A percentile compares a stretch with the other conserved stretches of the same genome.
Evolutionary conservation across 805 yeast species (phyloP).

Genomic region (Monosporozyma unispora): DNA sequence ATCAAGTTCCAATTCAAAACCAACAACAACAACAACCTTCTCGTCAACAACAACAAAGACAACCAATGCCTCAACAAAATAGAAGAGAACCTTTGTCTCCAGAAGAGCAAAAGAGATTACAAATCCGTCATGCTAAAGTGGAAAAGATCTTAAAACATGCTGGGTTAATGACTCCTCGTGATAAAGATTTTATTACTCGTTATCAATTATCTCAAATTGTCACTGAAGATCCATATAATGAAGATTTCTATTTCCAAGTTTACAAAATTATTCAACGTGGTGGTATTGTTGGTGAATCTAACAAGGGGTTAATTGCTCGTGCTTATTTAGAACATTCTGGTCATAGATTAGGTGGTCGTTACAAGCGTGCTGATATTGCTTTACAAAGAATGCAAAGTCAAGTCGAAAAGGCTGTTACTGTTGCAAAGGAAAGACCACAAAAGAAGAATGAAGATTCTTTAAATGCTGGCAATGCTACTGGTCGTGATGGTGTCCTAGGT

Average conservation of each 20-base stretch:
- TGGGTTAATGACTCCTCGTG: slow-evolving; percentile 95
- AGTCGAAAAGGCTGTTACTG: slow-evolving; percentile 91
- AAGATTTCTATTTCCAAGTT: slow-evolving; percentile 93
- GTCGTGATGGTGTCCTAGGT: slow-evolving; percentile 81
- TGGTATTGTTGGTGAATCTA: slow-evolving; percentile 33
- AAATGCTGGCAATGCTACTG: slow-evolving; percentile 35
- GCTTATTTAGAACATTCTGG: slow-evolving; percentile 89
- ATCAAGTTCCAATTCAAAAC: background rate
- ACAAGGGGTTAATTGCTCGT: slow-evolving; percentile 75
- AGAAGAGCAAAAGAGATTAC: slow-evolving; percentile 61
- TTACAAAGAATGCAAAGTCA: slow-evolving; percentile 97
- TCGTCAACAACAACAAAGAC: slow-evolving; percentile 19
- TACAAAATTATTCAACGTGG: slow-evolving; percentile 62
- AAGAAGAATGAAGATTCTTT: slow-evolving; percentile 10
- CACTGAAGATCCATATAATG: slow-evolving; percentile 93
- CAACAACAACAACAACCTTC: slow-evolving; percentile 14
- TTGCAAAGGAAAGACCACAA: slow-evolving; percentile 78
- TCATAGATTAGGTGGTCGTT: slow-evolving; percentile 78
- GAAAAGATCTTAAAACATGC: slow-evolving; percentile 69
- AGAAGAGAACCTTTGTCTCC: slow-evolving; percentile 45
- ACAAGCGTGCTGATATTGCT: slow-evolving; percentile 79
- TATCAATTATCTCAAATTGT: slow-evolving; percentile 92
- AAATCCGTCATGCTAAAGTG: slow-evolving; percentile 65
- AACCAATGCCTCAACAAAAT: slow-evolving; percentile 8
- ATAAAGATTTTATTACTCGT: slow-evolving; percentile 89